These are phyloP conservation scores for Fraxinus paxiana DNA, from an alignment of 305 asterid genomes.

Conservation along the genomic window DNA sequence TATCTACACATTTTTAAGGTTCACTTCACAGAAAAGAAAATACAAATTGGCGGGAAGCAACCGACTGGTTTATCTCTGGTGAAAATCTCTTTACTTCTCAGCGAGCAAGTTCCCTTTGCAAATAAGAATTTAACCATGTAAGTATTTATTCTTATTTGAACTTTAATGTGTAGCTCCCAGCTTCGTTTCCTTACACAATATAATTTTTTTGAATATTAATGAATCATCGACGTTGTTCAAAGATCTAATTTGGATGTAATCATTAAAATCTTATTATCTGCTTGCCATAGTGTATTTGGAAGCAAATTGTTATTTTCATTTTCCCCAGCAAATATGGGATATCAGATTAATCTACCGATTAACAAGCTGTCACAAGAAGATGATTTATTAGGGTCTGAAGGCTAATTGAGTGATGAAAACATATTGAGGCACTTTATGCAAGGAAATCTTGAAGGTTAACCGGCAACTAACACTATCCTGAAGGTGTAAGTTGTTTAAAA, in stretches of 20 bases:
- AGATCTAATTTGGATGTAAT: neutral
- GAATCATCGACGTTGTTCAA: neutral
- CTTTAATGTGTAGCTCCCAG: slow-evolving; percentile 5
- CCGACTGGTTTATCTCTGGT: slow-evolving; percentile 76
- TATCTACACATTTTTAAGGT: slow-evolving; percentile 87
- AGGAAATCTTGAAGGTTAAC: neutral
- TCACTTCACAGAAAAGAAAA: slow-evolving; percentile 69
- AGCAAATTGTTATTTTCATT: neutral
- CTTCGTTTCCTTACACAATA: slow-evolving; percentile 12
- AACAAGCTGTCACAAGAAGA: neutral
- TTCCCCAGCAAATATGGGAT: neutral
- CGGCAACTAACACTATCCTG: neutral
- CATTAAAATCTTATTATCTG: neutral
- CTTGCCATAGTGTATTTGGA: neutral
- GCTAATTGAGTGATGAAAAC: neutral
- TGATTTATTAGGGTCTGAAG: neutral
- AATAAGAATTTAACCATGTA: slow-evolving; percentile 65
- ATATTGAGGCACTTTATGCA: neutral
- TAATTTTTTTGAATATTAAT: neutral
- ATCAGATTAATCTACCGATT: neutral
- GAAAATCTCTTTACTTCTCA: slow-evolving; percentile 65
- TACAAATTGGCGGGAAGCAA: slow-evolving; percentile 89
- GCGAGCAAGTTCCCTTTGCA: slow-evolving; percentile 83
- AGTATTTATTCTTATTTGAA: slow-evolving; percentile 31
- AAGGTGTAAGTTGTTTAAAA: neutral